A percentile compares a stretch with the other conserved stretches of the same genome.
Evolutionary conservation across 2,329 filamentous ascomycete genomes (phyloP).

Genomic region (Pyricularia pennisetigena): DNA sequence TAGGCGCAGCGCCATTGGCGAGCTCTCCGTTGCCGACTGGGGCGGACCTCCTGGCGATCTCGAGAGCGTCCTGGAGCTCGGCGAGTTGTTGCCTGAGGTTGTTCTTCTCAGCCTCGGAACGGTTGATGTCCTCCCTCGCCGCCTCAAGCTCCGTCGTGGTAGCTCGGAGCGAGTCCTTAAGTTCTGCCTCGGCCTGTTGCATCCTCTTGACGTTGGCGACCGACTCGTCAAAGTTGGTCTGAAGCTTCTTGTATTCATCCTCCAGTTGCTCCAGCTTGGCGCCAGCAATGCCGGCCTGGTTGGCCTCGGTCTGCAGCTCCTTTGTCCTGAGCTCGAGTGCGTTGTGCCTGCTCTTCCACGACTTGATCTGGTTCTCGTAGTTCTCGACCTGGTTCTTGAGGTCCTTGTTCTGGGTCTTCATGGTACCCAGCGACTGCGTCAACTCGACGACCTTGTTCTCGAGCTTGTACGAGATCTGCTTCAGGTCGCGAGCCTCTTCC

Average conservation of each 20-base stretch:
- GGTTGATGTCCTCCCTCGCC: conserved; percentile 62
- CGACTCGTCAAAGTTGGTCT: conserved; percentile 83
- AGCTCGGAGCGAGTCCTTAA: conserved; percentile 71
- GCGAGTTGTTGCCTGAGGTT: conserved; percentile 79
- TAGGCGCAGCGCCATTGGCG: conserved; percentile 46
- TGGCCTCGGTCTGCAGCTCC: conserved; percentile 91
- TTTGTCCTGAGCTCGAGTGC: conserved; percentile 82
- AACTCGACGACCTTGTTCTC: conserved; percentile 99
- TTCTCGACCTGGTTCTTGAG: conserved; percentile 84
- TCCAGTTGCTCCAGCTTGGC: conserved; percentile 87
- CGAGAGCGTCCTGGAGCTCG: conserved; percentile 86
- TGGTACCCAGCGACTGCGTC: conserved; percentile 82
- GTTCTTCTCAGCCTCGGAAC: conserved; percentile 76
- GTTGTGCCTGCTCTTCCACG: conserved; percentile 88
- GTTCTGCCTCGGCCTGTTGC: conserved; percentile 83
- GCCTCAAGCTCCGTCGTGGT: conserved; percentile 75
- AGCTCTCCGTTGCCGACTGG: conserved; percentile 64
- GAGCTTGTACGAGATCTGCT: conserved; percentile 98
- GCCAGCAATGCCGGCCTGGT: conserved; percentile 92
- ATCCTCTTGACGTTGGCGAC: conserved; percentile 83
- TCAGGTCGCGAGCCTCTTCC: conserved; percentile 94
- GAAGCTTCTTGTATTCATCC: conserved; percentile 87
- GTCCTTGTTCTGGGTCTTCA: conserved; percentile 91
- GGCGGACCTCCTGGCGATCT: conserved; percentile 68
- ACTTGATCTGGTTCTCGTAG: conserved; percentile 92